phyloP scores from a whole-genome alignment of 768 basidiomycete genomes.

The Tubosaeta sp. region DNA sequence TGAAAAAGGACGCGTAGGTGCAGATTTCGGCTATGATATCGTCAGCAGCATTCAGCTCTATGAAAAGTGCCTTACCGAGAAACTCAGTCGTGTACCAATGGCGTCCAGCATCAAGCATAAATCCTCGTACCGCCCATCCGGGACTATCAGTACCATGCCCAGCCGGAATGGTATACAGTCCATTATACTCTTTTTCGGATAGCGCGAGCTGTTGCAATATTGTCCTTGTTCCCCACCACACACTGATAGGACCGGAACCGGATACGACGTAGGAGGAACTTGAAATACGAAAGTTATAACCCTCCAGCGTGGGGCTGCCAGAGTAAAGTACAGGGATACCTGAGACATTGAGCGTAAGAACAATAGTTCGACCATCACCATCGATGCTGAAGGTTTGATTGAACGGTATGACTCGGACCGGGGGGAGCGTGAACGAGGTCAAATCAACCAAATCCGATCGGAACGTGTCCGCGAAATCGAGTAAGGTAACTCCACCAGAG shows the following conservation, averaged over 20 bases:
- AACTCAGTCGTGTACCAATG: constrained; percentile 41
- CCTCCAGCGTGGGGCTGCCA: constrained; percentile 35
- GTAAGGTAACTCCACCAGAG: constrained; percentile 29
- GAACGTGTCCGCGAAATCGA: constrained; percentile 36
- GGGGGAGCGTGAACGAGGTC: constrained; percentile 24
- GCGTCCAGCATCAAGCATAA: constrained; percentile 45
- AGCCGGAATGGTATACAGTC: constrained; percentile 24
- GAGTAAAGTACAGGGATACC: constrained; percentile 33
- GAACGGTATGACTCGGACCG: constrained; percentile 19
- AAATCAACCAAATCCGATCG: constrained; percentile 32
- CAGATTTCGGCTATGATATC: constrained; percentile 36
- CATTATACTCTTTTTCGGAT: constrained; percentile 5
- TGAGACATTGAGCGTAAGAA: constrained; percentile 28
- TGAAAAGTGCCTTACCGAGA: constrained; percentile 25
- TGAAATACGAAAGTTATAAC: constrained; percentile 35
- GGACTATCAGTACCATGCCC: constrained; percentile 38
- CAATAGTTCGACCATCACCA: constrained; percentile 18
- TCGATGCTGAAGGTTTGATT: not conserved
- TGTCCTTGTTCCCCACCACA: constrained; percentile 44
- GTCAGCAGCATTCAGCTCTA: not conserved
- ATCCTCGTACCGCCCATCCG: constrained; percentile 42
- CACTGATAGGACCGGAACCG: constrained; percentile 33
- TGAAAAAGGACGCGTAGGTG: constrained; percentile 43
- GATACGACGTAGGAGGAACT: constrained; percentile 29
- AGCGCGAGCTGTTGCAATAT: constrained; percentile 38